Evolutionary conservation across 108 stramenopile species (phyloP).

Genomic region (Parmales sp.): DNA sequence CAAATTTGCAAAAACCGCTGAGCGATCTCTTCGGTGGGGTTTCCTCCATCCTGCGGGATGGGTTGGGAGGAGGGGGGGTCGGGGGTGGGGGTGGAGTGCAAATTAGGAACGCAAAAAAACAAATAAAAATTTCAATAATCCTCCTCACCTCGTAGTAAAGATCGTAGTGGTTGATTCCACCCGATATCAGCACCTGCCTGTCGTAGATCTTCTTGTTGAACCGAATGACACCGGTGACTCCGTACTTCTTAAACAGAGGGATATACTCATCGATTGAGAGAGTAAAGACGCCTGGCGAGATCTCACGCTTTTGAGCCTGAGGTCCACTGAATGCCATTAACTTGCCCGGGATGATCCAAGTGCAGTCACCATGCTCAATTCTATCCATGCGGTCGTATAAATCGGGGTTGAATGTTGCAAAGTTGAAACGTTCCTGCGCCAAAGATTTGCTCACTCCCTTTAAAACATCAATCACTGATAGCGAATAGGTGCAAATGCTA

Average conservation of each 20-base stretch:
- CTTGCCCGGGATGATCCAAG: conserved; percentile 85
- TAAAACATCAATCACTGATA: background rate
- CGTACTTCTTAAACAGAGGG: conserved; percentile 76
- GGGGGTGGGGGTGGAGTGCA: conserved; percentile 42
- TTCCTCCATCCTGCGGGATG: conserved; percentile 4
- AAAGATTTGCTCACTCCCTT: background rate
- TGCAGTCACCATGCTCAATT: conserved; percentile 85
- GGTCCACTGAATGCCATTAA: conserved; percentile 99
- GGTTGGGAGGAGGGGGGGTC: too few relatives aligned
- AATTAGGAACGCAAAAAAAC: conserved; percentile 42
- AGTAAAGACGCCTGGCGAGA: conserved; percentile 74
- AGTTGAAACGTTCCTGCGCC: background rate
- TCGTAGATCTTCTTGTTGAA: conserved; percentile 91
- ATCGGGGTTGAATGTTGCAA: background rate
- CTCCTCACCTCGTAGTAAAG: conserved; percentile 88
- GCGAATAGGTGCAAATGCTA: background rate
- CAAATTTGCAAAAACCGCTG: background rate
- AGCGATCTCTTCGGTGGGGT: background rate
- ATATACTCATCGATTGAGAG: conserved; percentile 84
- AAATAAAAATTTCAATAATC: conserved; percentile 74
- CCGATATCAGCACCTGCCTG: conserved; percentile 62
- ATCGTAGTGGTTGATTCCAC: conserved; percentile 83
- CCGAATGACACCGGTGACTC: conserved; percentile 80
- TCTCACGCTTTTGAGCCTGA: conserved; percentile 50
- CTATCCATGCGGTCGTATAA: background rate